These are phyloP conservation scores for Dioscorea zingiberensis DNA, from an alignment of 106 monocot genomes.

Conservation along the genomic window DNA sequence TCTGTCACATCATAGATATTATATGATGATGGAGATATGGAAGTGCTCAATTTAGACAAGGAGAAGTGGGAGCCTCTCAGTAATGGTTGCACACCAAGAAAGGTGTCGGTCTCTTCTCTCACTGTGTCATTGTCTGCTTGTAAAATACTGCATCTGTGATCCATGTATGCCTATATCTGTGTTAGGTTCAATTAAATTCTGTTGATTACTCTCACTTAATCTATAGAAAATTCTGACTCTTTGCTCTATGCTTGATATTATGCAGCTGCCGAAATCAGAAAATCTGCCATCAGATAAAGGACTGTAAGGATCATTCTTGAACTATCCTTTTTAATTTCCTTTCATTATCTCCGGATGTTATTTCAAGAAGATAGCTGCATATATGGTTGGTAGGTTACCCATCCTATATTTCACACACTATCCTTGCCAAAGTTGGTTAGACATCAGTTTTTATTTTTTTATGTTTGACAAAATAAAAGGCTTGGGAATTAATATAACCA, in stretches of 20 bases:
- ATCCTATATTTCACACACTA: too few species aligned
- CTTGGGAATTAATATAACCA: too few species aligned
- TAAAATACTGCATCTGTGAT: neutral
- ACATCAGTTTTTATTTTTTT: too few species aligned
- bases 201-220: too few species aligned
- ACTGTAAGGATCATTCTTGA: constrained; percentile 37
- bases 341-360: too few species aligned
- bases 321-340: neutral
- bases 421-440: too few species aligned
- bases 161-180: too few species aligned
- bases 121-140: neutral
- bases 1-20: constrained; percentile 37
- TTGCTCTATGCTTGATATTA: neutral
- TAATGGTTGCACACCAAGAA: constrained; percentile 23
- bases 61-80: constrained; percentile 67
- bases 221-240: too few species aligned
- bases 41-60: constrained; percentile 66
- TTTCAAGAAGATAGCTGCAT: too few species aligned
- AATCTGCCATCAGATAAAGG: constrained; percentile 25
- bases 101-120: constrained; percentile 31
- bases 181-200: too few species aligned
- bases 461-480: too few species aligned
- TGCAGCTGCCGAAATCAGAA: constrained; percentile 46
- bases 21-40: constrained; percentile 93
- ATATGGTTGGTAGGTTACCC: too few species aligned